Evolutionary conservation across 305 asterid species (phyloP).

Genomic region (Withania somnifera): DNA sequence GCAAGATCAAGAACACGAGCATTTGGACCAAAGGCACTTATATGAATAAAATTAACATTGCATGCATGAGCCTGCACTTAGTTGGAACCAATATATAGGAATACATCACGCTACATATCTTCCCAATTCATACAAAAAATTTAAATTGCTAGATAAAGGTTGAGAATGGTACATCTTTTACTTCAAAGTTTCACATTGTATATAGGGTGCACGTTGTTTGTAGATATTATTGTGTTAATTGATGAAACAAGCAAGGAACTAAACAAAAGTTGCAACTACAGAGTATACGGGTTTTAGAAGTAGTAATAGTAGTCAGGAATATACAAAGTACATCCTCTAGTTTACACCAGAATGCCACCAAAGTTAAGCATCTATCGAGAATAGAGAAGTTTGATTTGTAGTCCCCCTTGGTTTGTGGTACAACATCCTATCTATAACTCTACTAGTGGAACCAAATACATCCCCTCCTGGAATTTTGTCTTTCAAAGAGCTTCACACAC

Average conservation of each 20-base stretch:
- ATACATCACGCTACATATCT: not conserved
- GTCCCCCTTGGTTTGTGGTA: not conserved
- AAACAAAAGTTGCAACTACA: not conserved
- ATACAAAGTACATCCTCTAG: not conserved
- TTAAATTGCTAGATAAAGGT: not conserved
- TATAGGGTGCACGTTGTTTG: not conserved
- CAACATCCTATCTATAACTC: not conserved
- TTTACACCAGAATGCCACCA: not conserved
- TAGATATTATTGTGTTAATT: not conserved
- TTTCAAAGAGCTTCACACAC: not conserved
- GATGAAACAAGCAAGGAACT: not conserved
- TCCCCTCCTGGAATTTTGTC: not conserved
- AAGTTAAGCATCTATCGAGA: not conserved
- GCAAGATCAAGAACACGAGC: conserved; percentile 5
- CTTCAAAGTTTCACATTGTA: not conserved
- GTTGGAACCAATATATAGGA: not conserved
- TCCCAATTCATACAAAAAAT: not conserved
- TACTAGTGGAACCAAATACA: not conserved
- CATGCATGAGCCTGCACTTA: not conserved
- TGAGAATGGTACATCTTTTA: not conserved
- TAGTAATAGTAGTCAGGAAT: not conserved
- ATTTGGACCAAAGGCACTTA: not conserved
- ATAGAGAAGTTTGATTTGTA: not conserved
- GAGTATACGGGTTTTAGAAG: not conserved
- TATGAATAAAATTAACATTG: not conserved